Evolutionary conservation across 2,329 filamentous ascomycete genomes (phyloP).

Genomic region (Thelonectria discophora): DNA sequence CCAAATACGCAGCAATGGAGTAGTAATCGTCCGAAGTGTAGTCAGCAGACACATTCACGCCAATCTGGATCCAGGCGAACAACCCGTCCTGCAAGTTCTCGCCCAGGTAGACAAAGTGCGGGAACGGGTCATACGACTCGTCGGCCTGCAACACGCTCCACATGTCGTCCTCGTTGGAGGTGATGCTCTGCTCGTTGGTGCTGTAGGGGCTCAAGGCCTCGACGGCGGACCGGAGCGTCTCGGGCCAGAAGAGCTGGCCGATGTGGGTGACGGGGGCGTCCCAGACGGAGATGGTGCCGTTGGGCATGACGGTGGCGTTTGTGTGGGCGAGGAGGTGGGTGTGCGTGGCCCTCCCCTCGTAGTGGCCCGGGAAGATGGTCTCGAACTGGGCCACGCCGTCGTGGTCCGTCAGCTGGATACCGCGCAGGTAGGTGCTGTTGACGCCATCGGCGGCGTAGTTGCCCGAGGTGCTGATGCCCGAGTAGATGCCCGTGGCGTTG

Average conservation of each 20-base stretch:
- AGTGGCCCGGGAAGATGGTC: constrained; percentile 56
- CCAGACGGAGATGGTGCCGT: constrained; percentile 51
- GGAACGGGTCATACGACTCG: constrained; percentile 64
- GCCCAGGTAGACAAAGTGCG: constrained; percentile 66
- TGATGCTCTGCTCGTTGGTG: constrained; percentile 53
- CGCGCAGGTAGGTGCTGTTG: constrained; percentile 51
- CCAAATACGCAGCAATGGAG: constrained; percentile 19
- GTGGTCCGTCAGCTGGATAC: constrained; percentile 50
- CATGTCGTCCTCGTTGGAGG: constrained; percentile 59
- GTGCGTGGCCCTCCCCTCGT: constrained; percentile 52
- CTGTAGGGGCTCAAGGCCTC: constrained; percentile 56
- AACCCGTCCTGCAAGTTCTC: constrained; percentile 60
- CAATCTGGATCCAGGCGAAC: constrained; percentile 63
- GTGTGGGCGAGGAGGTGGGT: constrained; percentile 52
- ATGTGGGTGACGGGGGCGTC: constrained; percentile 58
- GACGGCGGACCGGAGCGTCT: constrained; percentile 59
- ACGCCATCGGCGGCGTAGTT: constrained; percentile 49
- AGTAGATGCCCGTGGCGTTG: constrained; percentile 57
- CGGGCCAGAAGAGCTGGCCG: constrained; percentile 71
- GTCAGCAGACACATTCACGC: constrained; percentile 49
- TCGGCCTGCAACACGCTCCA: constrained; percentile 47
- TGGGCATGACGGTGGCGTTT: constrained; percentile 50
- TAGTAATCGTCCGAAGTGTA: constrained; percentile 19
- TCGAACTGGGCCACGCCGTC: constrained; percentile 54
- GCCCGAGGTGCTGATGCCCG: constrained; percentile 48